Evolutionary conservation across 352 stramenopile genomes (phyloP).

Genomic region (Globisporangium sylvaticum): DNA sequence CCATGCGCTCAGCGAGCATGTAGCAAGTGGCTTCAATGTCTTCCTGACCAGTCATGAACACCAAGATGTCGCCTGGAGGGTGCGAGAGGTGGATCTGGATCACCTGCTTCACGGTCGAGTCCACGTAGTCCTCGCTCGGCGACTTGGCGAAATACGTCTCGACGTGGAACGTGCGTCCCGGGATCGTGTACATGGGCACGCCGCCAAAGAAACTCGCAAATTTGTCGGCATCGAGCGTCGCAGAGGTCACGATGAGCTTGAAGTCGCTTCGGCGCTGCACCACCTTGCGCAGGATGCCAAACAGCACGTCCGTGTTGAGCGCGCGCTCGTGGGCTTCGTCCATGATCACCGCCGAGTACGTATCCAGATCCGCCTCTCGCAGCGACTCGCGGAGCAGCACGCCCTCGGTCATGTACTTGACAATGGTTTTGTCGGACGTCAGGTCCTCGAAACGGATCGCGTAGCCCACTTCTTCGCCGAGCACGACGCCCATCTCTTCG

Average conservation of each 20-base stretch:
- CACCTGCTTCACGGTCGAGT: conserved; percentile 96
- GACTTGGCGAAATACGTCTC: conserved; percentile 91
- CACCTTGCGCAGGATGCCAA: conserved; percentile 91
- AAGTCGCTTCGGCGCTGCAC: conserved; percentile 87
- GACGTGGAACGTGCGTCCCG: conserved; percentile 82
- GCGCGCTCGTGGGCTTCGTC: conserved; percentile 94
- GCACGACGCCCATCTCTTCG: conserved; percentile 94
- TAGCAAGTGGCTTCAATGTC: conserved; percentile 97
- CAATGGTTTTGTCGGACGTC: conserved; percentile 92
- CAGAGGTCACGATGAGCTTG: conserved; percentile 91
- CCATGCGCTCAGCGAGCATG: conserved; percentile 95
- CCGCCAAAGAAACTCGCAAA: conserved; percentile 97
- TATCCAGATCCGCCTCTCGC: conserved; percentile 81
- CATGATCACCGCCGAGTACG: conserved; percentile 91
- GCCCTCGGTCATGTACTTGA: conserved; percentile 97
- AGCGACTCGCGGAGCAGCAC: conserved; percentile 93
- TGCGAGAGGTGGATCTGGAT: conserved; percentile 98
- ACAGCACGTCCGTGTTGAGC: conserved; percentile 93
- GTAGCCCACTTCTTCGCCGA: conserved; percentile 91
- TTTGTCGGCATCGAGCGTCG: conserved; percentile 96
- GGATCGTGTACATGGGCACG: conserved; percentile 97
- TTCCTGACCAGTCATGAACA: conserved; percentile 99
- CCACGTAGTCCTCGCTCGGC: conserved; percentile 96
- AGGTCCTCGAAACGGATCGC: conserved; percentile 95
- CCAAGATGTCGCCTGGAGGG: conserved; percentile 95